These are phyloP conservation scores for Mrakia frigida DNA, from an alignment of 768 basidiomycete species.

Conservation along the genomic window DNA sequence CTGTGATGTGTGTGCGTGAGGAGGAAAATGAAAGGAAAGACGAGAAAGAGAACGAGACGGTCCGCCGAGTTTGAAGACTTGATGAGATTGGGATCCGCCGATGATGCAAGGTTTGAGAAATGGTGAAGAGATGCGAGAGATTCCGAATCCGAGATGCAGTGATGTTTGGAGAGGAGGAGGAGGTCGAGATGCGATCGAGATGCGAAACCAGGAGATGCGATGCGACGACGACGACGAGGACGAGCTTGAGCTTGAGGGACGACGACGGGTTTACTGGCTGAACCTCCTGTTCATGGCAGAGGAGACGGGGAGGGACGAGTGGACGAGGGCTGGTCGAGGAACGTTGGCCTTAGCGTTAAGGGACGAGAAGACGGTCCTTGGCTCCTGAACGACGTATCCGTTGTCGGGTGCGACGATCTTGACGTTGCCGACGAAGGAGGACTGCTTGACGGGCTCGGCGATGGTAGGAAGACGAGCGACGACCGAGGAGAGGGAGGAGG, in stretches of 20 bases:
- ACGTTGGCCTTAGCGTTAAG: slow-evolving; percentile 10
- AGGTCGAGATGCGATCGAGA: too few species aligned
- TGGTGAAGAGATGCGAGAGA: too few species aligned
- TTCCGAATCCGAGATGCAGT: too few species aligned
- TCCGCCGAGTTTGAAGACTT: too few species aligned
- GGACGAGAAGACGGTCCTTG: slow-evolving; percentile 19
- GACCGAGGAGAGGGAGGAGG: neutral
- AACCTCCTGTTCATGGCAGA: slow-evolving; percentile 9
- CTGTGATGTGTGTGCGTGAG: too few species aligned
- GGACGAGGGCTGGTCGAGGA: neutral
- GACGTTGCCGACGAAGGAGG: neutral
- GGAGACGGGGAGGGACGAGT: neutral
- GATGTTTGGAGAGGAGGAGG: too few species aligned
- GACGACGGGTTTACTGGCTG: neutral
- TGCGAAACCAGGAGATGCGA: too few species aligned
- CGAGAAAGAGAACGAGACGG: too few species aligned
- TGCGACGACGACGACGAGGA: neutral
- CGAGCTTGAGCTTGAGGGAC: neutral
- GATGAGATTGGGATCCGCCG: too few species aligned
- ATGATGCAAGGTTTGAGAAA: too few species aligned
- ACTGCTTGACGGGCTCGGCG: slow-evolving; percentile 8
- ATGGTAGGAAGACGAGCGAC: neutral
- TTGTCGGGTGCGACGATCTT: neutral
- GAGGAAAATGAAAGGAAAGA: too few species aligned
- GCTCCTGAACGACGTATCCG: slow-evolving; percentile 31